These are phyloP conservation scores for Entonaema liquescens DNA, from an alignment of 495 filamentous ascomycete genomes.

Conservation along the genomic window DNA sequence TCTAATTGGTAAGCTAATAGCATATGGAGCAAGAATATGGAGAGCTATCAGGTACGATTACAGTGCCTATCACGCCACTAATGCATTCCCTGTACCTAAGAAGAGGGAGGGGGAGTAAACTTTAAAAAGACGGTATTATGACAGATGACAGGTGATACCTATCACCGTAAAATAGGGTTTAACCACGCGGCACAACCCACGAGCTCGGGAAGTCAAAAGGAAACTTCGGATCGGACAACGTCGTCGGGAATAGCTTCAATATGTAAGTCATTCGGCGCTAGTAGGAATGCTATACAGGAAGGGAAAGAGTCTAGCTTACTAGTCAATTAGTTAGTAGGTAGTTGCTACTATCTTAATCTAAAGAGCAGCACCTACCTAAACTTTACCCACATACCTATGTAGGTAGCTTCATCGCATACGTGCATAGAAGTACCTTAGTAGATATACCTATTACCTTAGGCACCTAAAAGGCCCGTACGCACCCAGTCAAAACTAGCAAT, in stretches of 20 bases:
- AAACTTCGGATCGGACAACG: neutral
- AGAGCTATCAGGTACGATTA: conserved; percentile 29
- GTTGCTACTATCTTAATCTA: neutral
- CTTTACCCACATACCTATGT: neutral
- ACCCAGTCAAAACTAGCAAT: neutral
- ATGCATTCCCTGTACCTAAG: conserved; percentile 32
- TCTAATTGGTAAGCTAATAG: conserved; percentile 33
- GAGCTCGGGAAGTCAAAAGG: conserved; percentile 5
- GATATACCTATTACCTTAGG: neutral
- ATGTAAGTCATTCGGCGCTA: neutral
- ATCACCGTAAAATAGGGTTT: conserved; percentile 1
- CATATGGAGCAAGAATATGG: too few relatives aligned
- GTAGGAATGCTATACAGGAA: neutral
- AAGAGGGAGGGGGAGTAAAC: neutral
- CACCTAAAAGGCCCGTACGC: neutral
- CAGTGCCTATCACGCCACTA: conserved; percentile 38
- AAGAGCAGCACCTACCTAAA: neutral
- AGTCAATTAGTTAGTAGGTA: too few relatives aligned
- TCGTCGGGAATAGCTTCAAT: conserved; percentile 36
- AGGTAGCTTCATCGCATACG: neutral
- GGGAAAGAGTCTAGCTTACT: neutral
- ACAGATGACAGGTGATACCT: conserved; percentile 6
- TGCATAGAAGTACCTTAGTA: neutral
- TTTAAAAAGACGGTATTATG: conserved; percentile 34
- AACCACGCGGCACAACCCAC: conserved; percentile 9